Conservation (phyloP, 805 yeast genomes). For the Diddensiella santjacobensis region DNA sequence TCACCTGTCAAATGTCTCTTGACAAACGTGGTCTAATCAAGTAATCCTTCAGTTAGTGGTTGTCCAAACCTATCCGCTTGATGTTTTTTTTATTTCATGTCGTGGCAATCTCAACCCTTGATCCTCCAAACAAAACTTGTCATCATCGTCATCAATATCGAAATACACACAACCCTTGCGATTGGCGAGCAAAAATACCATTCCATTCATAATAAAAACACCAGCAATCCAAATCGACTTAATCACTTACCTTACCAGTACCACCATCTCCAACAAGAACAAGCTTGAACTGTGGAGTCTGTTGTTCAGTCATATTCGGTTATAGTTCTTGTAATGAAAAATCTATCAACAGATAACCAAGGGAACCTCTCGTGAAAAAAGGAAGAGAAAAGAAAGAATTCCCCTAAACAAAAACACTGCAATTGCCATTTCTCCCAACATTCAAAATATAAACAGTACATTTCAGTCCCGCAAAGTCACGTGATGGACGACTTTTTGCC, state of each 20-base stretch:
- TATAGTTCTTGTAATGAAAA: not conserved
- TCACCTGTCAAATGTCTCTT: conserved; percentile 99
- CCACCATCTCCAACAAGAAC: conserved; percentile 99
- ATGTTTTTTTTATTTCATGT: no score
- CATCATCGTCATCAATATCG: no score
- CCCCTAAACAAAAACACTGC: not conserved
- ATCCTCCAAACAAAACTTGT: no score
- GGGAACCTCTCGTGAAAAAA: not conserved
- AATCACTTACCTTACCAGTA: conserved; percentile 77
- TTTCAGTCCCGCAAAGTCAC: not conserved
- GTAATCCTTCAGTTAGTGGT: no score
- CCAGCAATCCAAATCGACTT: not conserved
- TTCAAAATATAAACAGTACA: not conserved
- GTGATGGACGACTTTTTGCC: no score
- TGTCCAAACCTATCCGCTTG: no score
- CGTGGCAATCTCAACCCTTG: no score
- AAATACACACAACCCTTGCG: no score
- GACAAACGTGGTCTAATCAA: conserved; percentile 94
- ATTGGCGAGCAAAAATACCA: no score
- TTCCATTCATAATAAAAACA: not conserved
- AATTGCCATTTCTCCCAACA: no score
- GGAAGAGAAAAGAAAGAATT: not conserved
- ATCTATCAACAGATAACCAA: not conserved
- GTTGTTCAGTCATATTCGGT: conserved; percentile 22
- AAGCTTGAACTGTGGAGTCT: conserved; percentile 93